Conservation (phyloP, 176 grass and related monocot species). For the Dactylis glomerata region DNA sequence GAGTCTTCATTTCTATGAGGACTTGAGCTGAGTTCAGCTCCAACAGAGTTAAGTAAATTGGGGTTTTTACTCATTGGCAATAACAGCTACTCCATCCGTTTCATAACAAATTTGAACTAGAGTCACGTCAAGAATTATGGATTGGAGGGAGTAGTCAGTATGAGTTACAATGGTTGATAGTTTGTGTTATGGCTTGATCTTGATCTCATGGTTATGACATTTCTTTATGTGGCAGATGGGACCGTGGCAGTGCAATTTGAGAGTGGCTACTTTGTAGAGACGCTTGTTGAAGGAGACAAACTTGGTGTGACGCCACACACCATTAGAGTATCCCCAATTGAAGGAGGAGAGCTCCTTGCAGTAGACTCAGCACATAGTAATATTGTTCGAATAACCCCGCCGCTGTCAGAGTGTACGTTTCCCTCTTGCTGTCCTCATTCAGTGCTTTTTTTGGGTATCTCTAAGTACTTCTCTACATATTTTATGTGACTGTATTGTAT, state of each 20-base stretch:
- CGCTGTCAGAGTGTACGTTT: conserved; percentile 83
- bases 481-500: neutral
- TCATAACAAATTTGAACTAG: too few species aligned
- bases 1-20: neutral
- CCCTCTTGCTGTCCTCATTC: neutral
- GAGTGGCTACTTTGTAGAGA: conserved; percentile 90
- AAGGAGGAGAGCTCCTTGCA: conserved; percentile 74
- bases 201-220: conserved; percentile 24
- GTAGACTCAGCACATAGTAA: conserved; percentile 84
- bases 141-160: too few species aligned
- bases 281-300: conserved; percentile 86
- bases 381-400: conserved; percentile 91
- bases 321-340: conserved; percentile 81
- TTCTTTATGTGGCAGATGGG: conserved; percentile 50
- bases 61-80: neutral
- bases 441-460: neutral
- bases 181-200: conserved; percentile 18
- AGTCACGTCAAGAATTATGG: too few species aligned
- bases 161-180: neutral
- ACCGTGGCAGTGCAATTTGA: conserved; percentile 67
- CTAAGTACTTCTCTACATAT: neutral
- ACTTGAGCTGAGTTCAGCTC: neutral
- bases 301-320: conserved; percentile 63
- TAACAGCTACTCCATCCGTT: too few species aligned
- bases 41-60: neutral